A percentile compares a stretch with the other conserved stretches of the same genome.
phyloP scores from a whole-genome alignment of 2,329 filamentous ascomycete species.

The Alternaria dauci region DNA sequence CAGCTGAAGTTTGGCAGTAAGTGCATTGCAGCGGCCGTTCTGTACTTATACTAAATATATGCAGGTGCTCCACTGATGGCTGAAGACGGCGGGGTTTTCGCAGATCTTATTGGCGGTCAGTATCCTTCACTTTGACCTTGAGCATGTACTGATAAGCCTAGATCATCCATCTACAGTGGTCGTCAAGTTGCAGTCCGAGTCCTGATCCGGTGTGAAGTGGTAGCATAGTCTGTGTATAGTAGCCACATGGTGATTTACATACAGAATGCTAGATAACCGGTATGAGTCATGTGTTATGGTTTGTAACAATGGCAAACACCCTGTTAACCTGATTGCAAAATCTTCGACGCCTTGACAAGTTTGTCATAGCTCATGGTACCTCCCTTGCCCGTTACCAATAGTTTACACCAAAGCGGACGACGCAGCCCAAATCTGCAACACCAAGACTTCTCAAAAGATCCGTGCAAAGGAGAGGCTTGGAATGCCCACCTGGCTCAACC shows the following conservation, averaged over 20 bases:
- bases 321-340: not conserved
- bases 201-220: not conserved
- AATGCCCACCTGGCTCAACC: not conserved
- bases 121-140: not conserved
- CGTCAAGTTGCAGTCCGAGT: slow-evolving; percentile 11
- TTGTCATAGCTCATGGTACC: not conserved
- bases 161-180: slow-evolving; percentile 7
- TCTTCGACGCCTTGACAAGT: not conserved
- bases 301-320: not conserved
- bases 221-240: not conserved
- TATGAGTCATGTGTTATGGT: not conserved
- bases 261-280: not conserved
- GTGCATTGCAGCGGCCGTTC: slow-evolving; percentile 5
- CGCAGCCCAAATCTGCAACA: not conserved
- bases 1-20: slow-evolving; percentile 28
- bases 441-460: not conserved
- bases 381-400: not conserved
- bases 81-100: slow-evolving; percentile 19
- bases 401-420: not conserved
- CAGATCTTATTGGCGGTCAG: slow-evolving; percentile 25
- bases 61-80: slow-evolving; percentile 22
- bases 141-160: slow-evolving; percentile 1
- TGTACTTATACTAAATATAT: not conserved
- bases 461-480: not conserved
- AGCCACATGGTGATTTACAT: not conserved